Conservation (phyloP, 768 basidiomycete genomes). For the Suillus lakei region DNA sequence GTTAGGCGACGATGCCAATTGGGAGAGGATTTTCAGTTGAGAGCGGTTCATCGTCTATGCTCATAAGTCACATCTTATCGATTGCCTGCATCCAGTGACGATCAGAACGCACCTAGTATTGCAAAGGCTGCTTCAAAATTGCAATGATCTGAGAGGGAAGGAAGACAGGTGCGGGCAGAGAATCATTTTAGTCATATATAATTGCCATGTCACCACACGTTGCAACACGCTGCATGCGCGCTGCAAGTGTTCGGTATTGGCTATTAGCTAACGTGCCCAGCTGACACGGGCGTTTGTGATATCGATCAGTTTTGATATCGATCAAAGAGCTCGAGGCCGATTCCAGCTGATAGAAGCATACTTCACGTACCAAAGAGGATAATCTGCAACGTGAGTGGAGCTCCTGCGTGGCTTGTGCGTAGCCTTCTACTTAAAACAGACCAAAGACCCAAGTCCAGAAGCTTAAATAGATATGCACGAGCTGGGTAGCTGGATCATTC, state of each 20-base stretch:
- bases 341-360: not conserved
- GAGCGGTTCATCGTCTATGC: slow-evolving; percentile 26
- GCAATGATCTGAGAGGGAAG: not conserved
- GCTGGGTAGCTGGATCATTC: not conserved
- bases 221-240: not conserved
- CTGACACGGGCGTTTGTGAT: not conserved
- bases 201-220: not conserved
- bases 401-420: not conserved
- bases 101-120: not conserved
- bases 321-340: not conserved
- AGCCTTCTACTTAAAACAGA: not conserved
- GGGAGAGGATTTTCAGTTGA: slow-evolving; percentile 34
- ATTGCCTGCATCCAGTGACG: not conserved
- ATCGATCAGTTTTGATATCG: not conserved
- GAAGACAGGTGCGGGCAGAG: not conserved
- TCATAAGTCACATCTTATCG: not conserved
- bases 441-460: not conserved
- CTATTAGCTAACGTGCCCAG: not conserved
- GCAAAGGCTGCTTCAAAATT: not conserved
- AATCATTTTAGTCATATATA: not conserved
- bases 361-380: not conserved
- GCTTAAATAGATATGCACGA: not conserved
- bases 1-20: slow-evolving; percentile 36
- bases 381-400: slow-evolving; percentile 4
- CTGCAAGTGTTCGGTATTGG: not conserved